A percentile compares a stretch with the other conserved stretches of the same genome.
phyloP scores from a whole-genome alignment of 1,139 yeast genomes.

The Ogataea hybrid region DNA sequence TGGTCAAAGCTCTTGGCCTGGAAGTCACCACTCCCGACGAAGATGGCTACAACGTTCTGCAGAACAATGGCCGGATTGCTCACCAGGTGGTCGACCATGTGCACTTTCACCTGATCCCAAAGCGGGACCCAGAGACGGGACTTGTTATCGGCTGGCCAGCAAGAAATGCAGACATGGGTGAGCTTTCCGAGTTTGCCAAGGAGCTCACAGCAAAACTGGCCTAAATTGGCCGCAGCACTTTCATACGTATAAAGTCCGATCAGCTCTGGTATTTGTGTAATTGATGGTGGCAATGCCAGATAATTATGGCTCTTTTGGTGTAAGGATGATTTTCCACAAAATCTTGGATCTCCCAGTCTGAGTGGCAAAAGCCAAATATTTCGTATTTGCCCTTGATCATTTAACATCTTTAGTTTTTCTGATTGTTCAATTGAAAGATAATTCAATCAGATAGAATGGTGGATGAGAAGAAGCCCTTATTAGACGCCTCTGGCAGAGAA shows the following conservation, averaged over 20 bases:
- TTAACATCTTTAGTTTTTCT: constrained; percentile 6
- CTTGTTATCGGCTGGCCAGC: constrained; percentile 91
- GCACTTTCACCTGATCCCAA: constrained; percentile 95
- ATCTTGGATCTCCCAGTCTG: neutral
- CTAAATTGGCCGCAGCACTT: neutral
- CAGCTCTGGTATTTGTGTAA: neutral
- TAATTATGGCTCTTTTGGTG: constrained; percentile 1
- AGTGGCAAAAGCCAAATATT: constrained; percentile 10
- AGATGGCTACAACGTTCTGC: constrained; percentile 82
- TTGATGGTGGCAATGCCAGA: constrained; percentile 1
- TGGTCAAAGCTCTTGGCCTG: constrained; percentile 67
- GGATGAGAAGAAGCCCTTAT: constrained; percentile 33
- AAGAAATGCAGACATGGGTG: constrained; percentile 68
- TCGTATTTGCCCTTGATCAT: constrained; percentile 11
- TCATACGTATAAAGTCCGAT: neutral
- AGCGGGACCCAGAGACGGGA: constrained; percentile 67
- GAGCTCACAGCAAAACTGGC: constrained; percentile 49
- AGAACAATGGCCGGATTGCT: constrained; percentile 91
- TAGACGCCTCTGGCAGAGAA: constrained; percentile 35
- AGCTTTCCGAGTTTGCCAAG: constrained; percentile 64
- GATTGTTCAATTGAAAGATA: constrained; percentile 8
- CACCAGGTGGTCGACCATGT: constrained; percentile 95
- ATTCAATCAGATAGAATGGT: constrained; percentile 18
- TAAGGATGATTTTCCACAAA: neutral
- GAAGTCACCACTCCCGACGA: constrained; percentile 67